These are phyloP conservation scores for Curvularia sp. DNA, from an alignment of 2,329 filamentous ascomycete species.

Conservation along the genomic window DNA sequence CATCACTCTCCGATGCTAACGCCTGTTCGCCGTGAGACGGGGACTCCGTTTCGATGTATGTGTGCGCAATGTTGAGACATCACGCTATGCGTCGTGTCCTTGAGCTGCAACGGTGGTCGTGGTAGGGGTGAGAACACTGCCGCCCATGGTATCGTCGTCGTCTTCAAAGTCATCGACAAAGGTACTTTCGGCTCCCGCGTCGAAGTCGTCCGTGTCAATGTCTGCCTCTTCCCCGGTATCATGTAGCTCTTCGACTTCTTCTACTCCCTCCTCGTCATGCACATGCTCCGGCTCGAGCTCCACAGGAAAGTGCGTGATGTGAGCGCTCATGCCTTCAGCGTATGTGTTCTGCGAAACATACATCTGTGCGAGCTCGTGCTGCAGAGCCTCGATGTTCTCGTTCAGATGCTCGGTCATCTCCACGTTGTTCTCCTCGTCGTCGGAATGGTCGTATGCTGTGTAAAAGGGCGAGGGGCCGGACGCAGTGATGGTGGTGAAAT, in stretches of 20 bases:
- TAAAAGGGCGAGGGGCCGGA: slow-evolving; percentile 28
- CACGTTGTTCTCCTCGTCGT: slow-evolving; percentile 25
- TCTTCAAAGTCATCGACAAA: slow-evolving; percentile 37
- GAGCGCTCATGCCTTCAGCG: slow-evolving; percentile 4
- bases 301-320: slow-evolving; percentile 9
- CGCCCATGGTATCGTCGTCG: slow-evolving; percentile 18
- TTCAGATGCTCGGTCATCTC: slow-evolving; percentile 30
- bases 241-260: slow-evolving; percentile 13
- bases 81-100: not conserved
- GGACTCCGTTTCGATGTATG: not conserved
- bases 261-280: slow-evolving; percentile 12
- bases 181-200: slow-evolving; percentile 33
- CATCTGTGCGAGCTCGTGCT: slow-evolving; percentile 13
- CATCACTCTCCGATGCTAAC: not conserved
- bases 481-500: slow-evolving; percentile 39
- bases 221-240: slow-evolving; percentile 39
- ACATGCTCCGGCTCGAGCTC: slow-evolving; percentile 17
- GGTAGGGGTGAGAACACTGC: slow-evolving; percentile 29
- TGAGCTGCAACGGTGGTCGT: slow-evolving; percentile 12
- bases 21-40: not conserved
- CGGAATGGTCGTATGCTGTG: slow-evolving; percentile 19
- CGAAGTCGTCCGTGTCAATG: slow-evolving; percentile 37
- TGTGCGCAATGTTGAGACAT: not conserved
- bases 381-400: slow-evolving; percentile 14
- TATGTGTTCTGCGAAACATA: slow-evolving; percentile 2